Evolutionary conservation across 305 asterid species (phyloP), one percentile per base, ranked within the genome.

Genomic region (Striga hermonthica): DNA sequence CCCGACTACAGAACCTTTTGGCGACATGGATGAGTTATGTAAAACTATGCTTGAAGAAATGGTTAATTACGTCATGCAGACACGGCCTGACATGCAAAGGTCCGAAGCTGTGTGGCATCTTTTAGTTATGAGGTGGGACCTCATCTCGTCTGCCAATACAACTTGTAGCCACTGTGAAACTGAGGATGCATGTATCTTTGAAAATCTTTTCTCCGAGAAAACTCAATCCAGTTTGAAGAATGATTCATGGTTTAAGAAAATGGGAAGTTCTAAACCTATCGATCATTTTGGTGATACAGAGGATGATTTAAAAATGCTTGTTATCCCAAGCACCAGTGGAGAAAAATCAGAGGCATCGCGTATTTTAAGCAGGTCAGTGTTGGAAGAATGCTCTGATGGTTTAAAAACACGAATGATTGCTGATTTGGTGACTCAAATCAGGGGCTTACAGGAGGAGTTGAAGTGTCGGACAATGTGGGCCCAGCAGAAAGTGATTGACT

Each of bases 401-500:
- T 79, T 77, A 63, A 74, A 75, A 62, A 78, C 64, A 28, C 81
- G 61, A 59, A 57, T 75, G 67, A 43, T 76, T 16, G 75, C 70
- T 43, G 83, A 77, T 64, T 69, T 82, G 73, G 54, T 81, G 7
- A 74, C 75, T 45, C 76, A 71, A 63, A 68, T 78, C 60, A 78
- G 76, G 71, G 77, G 76, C 57, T 76, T 83, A 4, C 76, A 78
- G 69, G 76, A 54, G 39, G 68, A 74, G 67, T 84, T 73, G 40
- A 70, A 75, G 69, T 83, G 76, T 54, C 64, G 75, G 52, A 84
- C 79, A 74, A 79, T 74, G 9, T 79, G 90, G 90, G 86, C 85
- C 10, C 79, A 75, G 62, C 72, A 74, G 68, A 81, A 81, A 76
- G 85, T 82, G 5, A 72, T 75, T 73, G 85, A 81, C 66, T 83